These are phyloP conservation scores for Glebionis coronaria DNA, from an alignment of 129 eudicot species.

Conservation along the genomic window DNA sequence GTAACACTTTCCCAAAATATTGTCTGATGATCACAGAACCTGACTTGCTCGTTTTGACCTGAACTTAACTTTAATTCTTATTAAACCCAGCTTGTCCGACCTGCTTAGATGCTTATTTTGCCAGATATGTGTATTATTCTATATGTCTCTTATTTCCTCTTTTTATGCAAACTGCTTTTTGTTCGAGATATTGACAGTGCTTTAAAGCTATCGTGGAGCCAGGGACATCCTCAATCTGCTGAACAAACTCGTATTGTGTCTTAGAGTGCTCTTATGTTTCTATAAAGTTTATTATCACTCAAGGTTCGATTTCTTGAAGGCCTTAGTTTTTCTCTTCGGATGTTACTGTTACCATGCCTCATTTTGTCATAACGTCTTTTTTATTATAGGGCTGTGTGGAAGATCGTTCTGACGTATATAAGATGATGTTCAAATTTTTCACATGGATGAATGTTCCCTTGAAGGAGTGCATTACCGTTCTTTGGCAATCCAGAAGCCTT, in stretches of 20 bases:
- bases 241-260: too few relatives aligned
- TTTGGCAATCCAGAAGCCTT: constrained; percentile 81
- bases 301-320: constrained; percentile 47
- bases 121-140: background rate
- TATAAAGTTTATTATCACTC: constrained; percentile 71
- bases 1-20: too few relatives aligned
- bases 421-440: constrained; percentile 45
- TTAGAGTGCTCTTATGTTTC: constrained; percentile 44
- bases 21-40: constrained; percentile 14
- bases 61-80: background rate
- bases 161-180: constrained; percentile 36
- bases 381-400: constrained; percentile 62
- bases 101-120: background rate
- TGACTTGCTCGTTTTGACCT: background rate
- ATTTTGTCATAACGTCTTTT: constrained; percentile 15
- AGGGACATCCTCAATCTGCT: constrained; percentile 31
- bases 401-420: constrained; percentile 54
- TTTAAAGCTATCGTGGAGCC: constrained; percentile 43
- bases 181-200: constrained; percentile 62
- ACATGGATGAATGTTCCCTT: constrained; percentile 47
- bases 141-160: constrained; percentile 10
- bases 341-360: constrained; percentile 1
- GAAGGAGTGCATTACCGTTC: constrained; percentile 43
- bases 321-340: background rate
- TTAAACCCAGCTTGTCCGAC: background rate